Evolutionary conservation across 345 rosid species (phyloP).

Genomic region (Acer yangbiense): DNA sequence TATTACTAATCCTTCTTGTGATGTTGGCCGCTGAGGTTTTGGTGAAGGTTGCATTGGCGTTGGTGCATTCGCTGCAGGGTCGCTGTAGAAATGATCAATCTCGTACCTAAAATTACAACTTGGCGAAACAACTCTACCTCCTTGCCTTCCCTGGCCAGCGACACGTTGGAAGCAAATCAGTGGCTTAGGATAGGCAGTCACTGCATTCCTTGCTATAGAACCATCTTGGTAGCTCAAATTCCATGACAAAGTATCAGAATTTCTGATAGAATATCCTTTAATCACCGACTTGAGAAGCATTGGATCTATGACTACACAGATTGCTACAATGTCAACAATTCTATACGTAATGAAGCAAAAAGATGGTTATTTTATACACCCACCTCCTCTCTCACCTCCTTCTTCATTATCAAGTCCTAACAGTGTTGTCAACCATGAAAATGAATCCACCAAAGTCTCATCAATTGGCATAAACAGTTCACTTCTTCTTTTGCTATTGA

Average conservation of each 20-base stretch:
- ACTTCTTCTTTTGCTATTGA: conserved; percentile 45
- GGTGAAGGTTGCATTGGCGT: background rate
- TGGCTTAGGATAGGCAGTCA: no score
- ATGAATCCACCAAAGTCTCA: conserved; percentile 32
- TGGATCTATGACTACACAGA: background rate
- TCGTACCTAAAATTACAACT: no score
- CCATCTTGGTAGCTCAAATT: conserved; percentile 16
- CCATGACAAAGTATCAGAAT: conserved; percentile 12
- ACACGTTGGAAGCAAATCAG: no score
- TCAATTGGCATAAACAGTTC: conserved; percentile 46
- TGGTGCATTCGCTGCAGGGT: background rate
- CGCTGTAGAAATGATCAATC: no score
- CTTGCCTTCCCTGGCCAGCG: no score
- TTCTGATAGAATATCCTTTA: background rate
- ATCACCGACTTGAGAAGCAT: background rate
- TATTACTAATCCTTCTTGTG: background rate
- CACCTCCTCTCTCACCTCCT: conserved; percentile 34
- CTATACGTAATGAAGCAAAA: conserved; percentile 23
- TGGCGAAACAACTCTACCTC: no score
- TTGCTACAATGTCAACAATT: conserved; percentile 35
- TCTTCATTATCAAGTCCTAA: conserved; percentile 22
- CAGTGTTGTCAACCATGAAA: conserved; percentile 15
- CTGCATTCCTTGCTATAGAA: background rate
- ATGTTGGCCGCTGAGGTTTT: background rate
- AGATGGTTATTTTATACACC: conserved; percentile 25